Evolutionary conservation across 768 basidiomycete species (phyloP), one percentile per base, ranked within the genome.

Genomic region (Pleurotus djamor): DNA sequence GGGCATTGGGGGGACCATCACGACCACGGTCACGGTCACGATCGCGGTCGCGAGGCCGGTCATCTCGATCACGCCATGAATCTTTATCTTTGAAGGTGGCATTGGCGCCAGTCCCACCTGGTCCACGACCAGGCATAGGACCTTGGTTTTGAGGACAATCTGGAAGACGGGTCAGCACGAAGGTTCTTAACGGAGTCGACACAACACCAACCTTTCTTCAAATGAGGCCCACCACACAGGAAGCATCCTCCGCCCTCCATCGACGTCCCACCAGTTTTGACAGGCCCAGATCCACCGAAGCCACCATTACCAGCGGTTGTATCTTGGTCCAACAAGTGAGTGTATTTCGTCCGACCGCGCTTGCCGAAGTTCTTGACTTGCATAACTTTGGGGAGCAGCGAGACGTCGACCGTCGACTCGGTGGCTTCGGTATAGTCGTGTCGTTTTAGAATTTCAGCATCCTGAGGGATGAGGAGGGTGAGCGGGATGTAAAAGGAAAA

Each of bases 361-460:
- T 94, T 95, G 48, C 94, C 93, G 68, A 96, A 98, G 75, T 98
- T 88, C 72, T 87, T 88, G 67, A 96, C 93, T 75, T 98, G 97
- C 96, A 98, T 96, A 59, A 97, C 91, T 75, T 92, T 85, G 7
- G 97, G 97, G 34, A 99, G 80, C 63, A 93, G 62, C 1, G 92
- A 88, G 37, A 98, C 84, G 67, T 98, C 96, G 60, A 96, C 69
- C 0, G 92, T 90, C 17, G 91, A 93, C 69, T 88, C 88, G 2
- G 94, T 96, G 13, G 92, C 90, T 68, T 92, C 92, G 0, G 94
- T 95, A 69, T 78, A 98, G 72, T 98, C 94, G 68, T 85, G 92
- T 64, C 82, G 77, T 66, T 79, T 79, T 64, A 98, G 85, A 61
- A 98, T 85, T 52, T 96, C 94, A 58, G 87, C 85, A 71, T 98